phyloP scores from a whole-genome alignment of 345 rosid species.

The Hibiscus mutabilis region DNA sequence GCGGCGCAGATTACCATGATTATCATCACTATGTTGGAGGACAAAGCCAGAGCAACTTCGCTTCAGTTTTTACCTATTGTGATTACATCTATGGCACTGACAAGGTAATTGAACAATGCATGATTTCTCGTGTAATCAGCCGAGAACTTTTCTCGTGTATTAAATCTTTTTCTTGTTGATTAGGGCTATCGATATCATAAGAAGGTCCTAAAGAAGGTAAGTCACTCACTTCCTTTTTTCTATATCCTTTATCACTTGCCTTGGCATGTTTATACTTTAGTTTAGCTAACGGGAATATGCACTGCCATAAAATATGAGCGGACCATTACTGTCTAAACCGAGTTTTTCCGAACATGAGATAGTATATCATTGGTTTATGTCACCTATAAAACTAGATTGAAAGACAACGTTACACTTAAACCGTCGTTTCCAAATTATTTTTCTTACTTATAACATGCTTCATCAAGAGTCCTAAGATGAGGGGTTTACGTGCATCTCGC shows the following conservation, averaged over 20 bases:
- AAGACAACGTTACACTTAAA: background rate
- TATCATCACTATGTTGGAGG: constrained; percentile 98
- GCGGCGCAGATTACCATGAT: constrained; percentile 94
- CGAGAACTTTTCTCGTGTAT: constrained; percentile 6
- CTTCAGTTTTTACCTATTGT: constrained; percentile 93
- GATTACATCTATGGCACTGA: constrained; percentile 91
- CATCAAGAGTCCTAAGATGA: background rate
- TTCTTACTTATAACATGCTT: no score
- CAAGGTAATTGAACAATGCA: constrained; percentile 42
- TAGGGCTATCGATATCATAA: constrained; percentile 93
- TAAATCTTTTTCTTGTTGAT: constrained; percentile 8
- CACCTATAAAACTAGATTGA: background rate
- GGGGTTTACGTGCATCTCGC: background rate
- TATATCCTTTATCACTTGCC: background rate
- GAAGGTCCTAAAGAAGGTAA: constrained; percentile 70
- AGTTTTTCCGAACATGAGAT: background rate
- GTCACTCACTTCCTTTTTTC: background rate
- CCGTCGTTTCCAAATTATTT: no score
- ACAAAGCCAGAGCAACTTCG: constrained; percentile 96
- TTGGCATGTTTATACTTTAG: background rate
- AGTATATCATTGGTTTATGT: no score
- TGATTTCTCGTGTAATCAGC: constrained; percentile 4
- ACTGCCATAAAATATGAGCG: background rate
- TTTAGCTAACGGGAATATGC: background rate
- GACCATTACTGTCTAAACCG: background rate